Percentiles rank a stretch among this genome's conserved stretches.
These are phyloP conservation scores for Tetrahymena thermophila DNA, from an alignment of 73 alveolate species.

Conservation along the genomic window DNA sequence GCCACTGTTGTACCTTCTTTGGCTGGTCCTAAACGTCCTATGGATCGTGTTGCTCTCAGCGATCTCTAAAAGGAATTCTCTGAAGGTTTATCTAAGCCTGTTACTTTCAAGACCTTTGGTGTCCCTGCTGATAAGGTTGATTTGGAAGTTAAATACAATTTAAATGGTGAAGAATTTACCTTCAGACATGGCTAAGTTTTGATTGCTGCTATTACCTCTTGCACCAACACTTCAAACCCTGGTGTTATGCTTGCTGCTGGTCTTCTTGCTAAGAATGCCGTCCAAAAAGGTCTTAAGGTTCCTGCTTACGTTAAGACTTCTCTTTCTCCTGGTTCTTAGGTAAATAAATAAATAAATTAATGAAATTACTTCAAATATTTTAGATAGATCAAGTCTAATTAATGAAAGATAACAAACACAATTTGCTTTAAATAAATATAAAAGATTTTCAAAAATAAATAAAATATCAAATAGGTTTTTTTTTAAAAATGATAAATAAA, in stretches of 20 bases:
- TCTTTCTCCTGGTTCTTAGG: conserved; percentile 83
- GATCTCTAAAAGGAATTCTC: conserved; percentile 64
- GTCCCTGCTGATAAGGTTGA: conserved; percentile 49
- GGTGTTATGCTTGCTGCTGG: conserved; percentile 93
- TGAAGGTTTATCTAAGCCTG: conserved; percentile 57
- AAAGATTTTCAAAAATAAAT: no score
- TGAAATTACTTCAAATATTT: no score
- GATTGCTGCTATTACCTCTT: conserved; percentile 87
- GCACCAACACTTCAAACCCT: conserved; percentile 87
- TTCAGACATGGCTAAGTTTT: conserved; percentile 83
- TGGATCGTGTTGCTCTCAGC: conserved; percentile 73
- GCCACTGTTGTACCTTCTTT: conserved; percentile 74
- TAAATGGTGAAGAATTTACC: conserved; percentile 58
- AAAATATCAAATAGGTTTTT: background rate
- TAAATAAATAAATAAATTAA: background rate
- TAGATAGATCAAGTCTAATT: no score
- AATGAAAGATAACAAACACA: background rate
- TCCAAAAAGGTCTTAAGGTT: conserved; percentile 69
- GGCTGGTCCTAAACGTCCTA: conserved; percentile 92
- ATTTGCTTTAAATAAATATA: background rate
- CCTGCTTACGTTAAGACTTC: conserved; percentile 81
- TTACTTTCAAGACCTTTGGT: conserved; percentile 78
- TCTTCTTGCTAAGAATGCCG: conserved; percentile 82
- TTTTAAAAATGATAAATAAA: no score
- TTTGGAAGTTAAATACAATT: conserved; percentile 38